A percentile compares a stretch with the other conserved stretches of the same genome.
These are phyloP conservation scores for Alternaria gaisen DNA, from an alignment of 2,329 filamentous ascomycete genomes.

Conservation along the genomic window DNA sequence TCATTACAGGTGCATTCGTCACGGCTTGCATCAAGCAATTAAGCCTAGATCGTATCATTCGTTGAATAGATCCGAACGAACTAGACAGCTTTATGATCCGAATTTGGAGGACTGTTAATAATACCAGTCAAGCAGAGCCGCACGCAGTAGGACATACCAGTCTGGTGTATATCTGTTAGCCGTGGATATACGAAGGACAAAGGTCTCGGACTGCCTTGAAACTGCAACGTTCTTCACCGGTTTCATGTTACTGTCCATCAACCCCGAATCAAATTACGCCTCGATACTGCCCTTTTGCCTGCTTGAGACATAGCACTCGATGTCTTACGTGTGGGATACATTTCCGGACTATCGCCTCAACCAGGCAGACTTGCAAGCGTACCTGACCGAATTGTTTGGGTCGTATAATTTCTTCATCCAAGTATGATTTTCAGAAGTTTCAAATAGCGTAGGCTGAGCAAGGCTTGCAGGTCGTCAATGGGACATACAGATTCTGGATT, in stretches of 20 bases:
- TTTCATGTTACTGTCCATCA: background rate
- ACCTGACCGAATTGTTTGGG: slow-evolving; percentile 16
- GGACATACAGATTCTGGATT: slow-evolving; percentile 23
- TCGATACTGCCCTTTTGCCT: background rate
- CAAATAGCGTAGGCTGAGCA: background rate
- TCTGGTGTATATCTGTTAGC: background rate
- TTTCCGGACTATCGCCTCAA: slow-evolving; percentile 20
- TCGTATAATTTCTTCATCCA: slow-evolving; percentile 19
- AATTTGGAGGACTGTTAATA: background rate
- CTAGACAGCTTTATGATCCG: background rate
- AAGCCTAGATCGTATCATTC: background rate
- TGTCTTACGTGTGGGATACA: slow-evolving; percentile 14
- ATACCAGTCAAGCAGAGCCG: background rate
- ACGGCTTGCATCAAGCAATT: background rate
- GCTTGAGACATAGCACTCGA: background rate
- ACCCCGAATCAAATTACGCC: background rate
- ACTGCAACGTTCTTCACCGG: background rate
- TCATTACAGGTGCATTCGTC: background rate
- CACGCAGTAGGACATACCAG: background rate
- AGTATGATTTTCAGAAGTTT: slow-evolving; percentile 1
- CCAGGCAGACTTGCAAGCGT: slow-evolving; percentile 16
- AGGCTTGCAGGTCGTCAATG: slow-evolving; percentile 17
- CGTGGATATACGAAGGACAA: background rate
- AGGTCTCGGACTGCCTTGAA: background rate
- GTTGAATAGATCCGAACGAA: background rate